Conservation (phyloP, 345 rosid species). For the Corchorus olitorius region DNA sequence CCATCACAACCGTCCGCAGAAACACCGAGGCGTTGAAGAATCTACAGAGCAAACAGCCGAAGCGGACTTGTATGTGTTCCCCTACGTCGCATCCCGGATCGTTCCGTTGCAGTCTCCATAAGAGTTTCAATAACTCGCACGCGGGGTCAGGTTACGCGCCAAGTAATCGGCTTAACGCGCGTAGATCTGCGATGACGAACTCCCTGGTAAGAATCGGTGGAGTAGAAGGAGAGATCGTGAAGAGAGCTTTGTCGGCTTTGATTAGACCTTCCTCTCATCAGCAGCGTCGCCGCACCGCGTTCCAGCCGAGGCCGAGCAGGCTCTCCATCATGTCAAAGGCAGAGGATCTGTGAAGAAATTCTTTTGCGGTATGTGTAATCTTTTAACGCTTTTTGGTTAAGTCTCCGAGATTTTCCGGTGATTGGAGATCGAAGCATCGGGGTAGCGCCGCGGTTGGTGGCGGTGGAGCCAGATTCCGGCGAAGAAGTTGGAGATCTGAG, state of each 20-base stretch:
- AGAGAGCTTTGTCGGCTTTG: slow-evolving; percentile 53
- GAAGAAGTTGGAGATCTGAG: slow-evolving; percentile 16
- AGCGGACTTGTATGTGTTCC: slow-evolving; percentile 67
- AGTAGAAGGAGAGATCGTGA: slow-evolving; percentile 69
- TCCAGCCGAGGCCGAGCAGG: slow-evolving; percentile 76
- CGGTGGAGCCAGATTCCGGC: not conserved
- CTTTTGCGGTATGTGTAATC: not conserved
- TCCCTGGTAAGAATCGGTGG: slow-evolving; percentile 69
- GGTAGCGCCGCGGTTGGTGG: not conserved
- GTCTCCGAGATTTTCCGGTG: slow-evolving; percentile 6
- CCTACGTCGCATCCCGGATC: slow-evolving; percentile 84
- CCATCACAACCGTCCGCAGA: slow-evolving; percentile 38
- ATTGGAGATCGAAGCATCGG: not conserved
- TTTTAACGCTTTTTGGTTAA: not conserved
- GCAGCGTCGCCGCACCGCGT: slow-evolving; percentile 52
- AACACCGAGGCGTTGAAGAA: slow-evolving; percentile 34
- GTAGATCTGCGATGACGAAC: slow-evolving; percentile 78
- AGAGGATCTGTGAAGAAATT: slow-evolving; percentile 24
- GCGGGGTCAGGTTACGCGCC: slow-evolving; percentile 35
- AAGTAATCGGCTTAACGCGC: slow-evolving; percentile 52
- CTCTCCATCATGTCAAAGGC: slow-evolving; percentile 52
- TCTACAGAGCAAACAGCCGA: slow-evolving; percentile 28
- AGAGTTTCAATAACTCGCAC: slow-evolving; percentile 28
- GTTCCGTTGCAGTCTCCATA: slow-evolving; percentile 78
- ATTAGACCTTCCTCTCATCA: slow-evolving; percentile 58